Percentiles rank a stretch among this genome's conserved stretches.
Evolutionary conservation across 2,329 filamentous ascomycete species (phyloP).

Genomic region (Aphanoascus verrucosus): DNA sequence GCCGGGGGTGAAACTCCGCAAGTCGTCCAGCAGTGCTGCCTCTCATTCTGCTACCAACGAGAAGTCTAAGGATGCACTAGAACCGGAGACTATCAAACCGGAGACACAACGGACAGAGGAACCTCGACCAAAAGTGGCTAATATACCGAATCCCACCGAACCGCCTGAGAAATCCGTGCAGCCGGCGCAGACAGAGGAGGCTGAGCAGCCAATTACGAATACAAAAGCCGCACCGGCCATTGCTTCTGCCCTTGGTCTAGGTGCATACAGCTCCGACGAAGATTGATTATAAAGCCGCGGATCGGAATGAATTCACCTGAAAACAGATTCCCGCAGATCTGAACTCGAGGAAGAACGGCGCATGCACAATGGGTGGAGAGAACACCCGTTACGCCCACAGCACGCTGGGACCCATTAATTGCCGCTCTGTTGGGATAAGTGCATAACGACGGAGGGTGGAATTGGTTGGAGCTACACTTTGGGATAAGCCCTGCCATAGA

Average conservation of each 20-base stretch:
- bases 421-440: no score
- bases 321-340: neutral
- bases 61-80: neutral
- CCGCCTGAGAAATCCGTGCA: neutral
- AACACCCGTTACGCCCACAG: no score
- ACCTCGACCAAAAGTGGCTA: neutral
- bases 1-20: conserved; percentile 35
- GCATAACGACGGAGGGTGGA: no score
- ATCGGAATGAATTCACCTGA: neutral
- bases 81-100: neutral
- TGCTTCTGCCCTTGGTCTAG: conserved; percentile 24
- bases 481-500: no score
- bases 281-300: conserved; percentile 17
- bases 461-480: no score
- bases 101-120: neutral
- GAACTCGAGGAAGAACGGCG: neutral
- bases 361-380: no score
- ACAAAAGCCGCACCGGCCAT: conserved; percentile 20
- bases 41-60: neutral
- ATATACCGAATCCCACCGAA: neutral
- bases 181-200: neutral
- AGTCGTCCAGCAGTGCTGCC: conserved; percentile 23
- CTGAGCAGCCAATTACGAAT: conserved; percentile 4
- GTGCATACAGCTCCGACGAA: conserved; percentile 31
- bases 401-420: no score